Base-by-base conservation (phyloP, 257 asterid genomes). In the Phtheirospermum japonicum region DNA sequence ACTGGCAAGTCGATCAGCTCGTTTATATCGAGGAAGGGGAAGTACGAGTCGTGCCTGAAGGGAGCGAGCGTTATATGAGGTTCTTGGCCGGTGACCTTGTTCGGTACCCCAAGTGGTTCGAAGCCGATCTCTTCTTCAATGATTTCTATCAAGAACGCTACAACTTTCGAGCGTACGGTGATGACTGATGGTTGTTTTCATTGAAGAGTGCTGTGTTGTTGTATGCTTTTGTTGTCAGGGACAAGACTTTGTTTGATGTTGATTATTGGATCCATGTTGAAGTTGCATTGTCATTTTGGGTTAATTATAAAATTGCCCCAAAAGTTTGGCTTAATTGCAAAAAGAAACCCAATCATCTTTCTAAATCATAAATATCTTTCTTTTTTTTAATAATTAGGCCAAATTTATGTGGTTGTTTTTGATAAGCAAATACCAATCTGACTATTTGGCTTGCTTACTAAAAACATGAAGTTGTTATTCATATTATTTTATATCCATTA, bases 21-120 rank as follows among this genome's bases (percentile, higher is more conserved):
- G 95, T 92, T 43, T 92, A 89, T 54, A 71, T 92, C 13, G 99
- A 92, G 84, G 99, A 89, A 79, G 99, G 99, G 8, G 97, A 89
- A 71, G 99, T 89, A 58, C 82, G 95, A 53, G 96, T 92, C 6
- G 95, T 92, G 71, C 99, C 98, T 4, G 95, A 92, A 63, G 98
- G 98, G 33, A 81, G 97, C 14, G 65, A 83, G 75, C 77, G 83
- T 5, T 84, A 56, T 65, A 92, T 89, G 97, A 75, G 75, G 5
- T 92, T 92, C 42, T 73, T 86, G 37, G 95, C 96, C 0, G 99
- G 99, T 9, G 97, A 92, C 70, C 90, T 89, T 20, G 87, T 92
- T 56, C 87, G 95, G 0, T 92, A 92, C 62, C 98, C 98, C 23
- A 92, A 89, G 71, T 92, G 99, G 97, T 86, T 92, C 26, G 99